A percentile compares a stretch with the other conserved stretches of the same genome.
Conservation (phyloP, 331 rosid species). For the Dryas integrifolia region DNA sequence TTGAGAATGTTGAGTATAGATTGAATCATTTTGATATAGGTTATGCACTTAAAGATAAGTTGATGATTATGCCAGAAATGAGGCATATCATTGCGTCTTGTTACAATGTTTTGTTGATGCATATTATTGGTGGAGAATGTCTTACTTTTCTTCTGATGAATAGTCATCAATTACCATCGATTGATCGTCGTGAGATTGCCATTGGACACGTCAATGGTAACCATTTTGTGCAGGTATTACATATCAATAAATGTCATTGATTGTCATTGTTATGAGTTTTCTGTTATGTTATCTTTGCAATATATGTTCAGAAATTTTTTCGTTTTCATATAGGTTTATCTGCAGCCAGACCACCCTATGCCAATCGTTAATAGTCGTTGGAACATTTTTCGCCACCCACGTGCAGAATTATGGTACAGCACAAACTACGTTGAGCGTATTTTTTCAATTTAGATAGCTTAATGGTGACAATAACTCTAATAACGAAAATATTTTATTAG, state of each 20-base stretch:
- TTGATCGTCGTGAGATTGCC: neutral
- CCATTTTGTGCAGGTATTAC: slow-evolving; percentile 4
- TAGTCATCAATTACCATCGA: neutral
- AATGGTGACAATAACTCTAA: too few relatives aligned
- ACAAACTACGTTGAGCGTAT: neutral
- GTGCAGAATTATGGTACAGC: neutral
- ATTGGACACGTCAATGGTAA: neutral
- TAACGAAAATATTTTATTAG: too few relatives aligned
- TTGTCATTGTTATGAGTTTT: neutral
- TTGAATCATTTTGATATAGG: too few relatives aligned
- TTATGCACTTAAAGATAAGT: neutral
- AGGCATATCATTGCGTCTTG: slow-evolving; percentile 6
- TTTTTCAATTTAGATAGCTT: neutral
- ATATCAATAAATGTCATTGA: too few relatives aligned
- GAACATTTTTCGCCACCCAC: neutral
- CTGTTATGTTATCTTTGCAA: neutral
- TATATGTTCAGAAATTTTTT: neutral
- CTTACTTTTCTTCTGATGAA: neutral
- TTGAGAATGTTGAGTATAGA: neutral
- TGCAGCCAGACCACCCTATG: neutral
- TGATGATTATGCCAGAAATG: slow-evolving; percentile 8
- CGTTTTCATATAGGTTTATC: neutral
- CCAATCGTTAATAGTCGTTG: neutral
- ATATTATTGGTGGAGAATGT: neutral
- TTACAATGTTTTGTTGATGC: neutral